Base-by-base conservation (phyloP, 1,284 basidiomycete genomes). In the Ceratobasidium sp. region DNA sequence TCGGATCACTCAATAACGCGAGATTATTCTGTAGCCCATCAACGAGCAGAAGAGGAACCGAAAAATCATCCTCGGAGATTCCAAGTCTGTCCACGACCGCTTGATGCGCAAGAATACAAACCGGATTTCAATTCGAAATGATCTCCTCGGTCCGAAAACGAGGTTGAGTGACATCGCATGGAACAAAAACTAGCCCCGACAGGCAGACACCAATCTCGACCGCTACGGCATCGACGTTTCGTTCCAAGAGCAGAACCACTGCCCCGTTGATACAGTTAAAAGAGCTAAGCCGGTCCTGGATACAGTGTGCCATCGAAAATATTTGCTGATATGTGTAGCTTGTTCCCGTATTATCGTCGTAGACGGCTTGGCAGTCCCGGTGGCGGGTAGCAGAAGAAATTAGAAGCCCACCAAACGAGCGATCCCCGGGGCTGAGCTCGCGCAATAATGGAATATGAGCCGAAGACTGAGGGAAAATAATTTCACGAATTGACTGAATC, bases 171-270 rank as follows among this genome's bases (percentile, higher is more conserved):
- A 52, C 48, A 28, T 68, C 66, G 50, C 66, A 68, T 23, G 66
- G 66, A 17, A n/a, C 50, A 17, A 17, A 68, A 4, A 15, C 48
- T 6, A 68, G 20, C 10, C 66, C 66, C 0, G 66, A 48, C 23
- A 68, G 26, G n/a, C 38, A 40, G 50, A 68, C 66, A 33, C 48
- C 66, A 13, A 68, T 68, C 28, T 68, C 50, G 4, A 33, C 66
- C 10, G 66, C 66, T 12, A 68, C 20, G 1, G 52, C 26, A 20
- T 68, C 28, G 17, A 67, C 52, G 9, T 26, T 54, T 38, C 50
- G 66, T 10, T 38, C 44, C 20, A 54, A 9, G 3, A 68, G 38
- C n/a, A 68, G 28, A 17, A 68, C 38, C 15, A 68, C 66, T 2
- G 26, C 28, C 10, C 50, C 66, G 13, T 26, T 42, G 15, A 9